Evolutionary conservation across 2,329 filamentous ascomycete genomes (phyloP).

Genomic region (Pseudogymnoascus sp.): DNA sequence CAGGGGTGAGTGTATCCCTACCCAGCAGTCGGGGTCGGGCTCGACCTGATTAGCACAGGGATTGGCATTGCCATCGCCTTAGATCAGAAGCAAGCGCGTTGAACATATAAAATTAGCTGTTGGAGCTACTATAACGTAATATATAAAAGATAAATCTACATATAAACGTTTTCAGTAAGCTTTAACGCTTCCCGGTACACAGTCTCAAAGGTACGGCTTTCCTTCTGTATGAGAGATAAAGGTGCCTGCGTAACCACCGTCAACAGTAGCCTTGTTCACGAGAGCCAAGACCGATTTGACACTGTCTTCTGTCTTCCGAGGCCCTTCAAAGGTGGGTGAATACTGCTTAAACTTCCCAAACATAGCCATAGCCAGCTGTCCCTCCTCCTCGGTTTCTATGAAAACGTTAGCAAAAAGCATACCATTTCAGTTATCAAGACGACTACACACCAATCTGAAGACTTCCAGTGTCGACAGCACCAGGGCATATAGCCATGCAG

Average conservation of each 20-base stretch:
- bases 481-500: slow-evolving; percentile 44
- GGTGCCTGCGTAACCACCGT: slow-evolving; percentile 16
- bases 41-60: too few relatives aligned
- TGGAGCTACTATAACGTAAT: background rate
- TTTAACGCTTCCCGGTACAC: slow-evolving; percentile 8
- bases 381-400: slow-evolving; percentile 16
- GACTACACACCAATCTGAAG: slow-evolving; percentile 17
- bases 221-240: slow-evolving; percentile 17
- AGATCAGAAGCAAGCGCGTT: too few relatives aligned
- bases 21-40: too few relatives aligned
- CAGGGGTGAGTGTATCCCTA: too few relatives aligned
- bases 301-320: slow-evolving; percentile 19
- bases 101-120: too few relatives aligned
- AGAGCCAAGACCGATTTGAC: slow-evolving; percentile 18
- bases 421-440: slow-evolving; percentile 11
- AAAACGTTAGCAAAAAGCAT: slow-evolving; percentile 13
- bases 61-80: too few relatives aligned
- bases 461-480: slow-evolving; percentile 39
- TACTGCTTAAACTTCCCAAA: slow-evolving; percentile 19
- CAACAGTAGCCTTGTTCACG: slow-evolving; percentile 23
- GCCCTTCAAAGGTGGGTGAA: slow-evolving; percentile 23
- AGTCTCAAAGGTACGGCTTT: slow-evolving; percentile 15
- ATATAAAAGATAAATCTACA: background rate
- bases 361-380: slow-evolving; percentile 20
- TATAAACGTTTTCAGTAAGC: background rate